Base-by-base conservation (phyloP, 202 grass and related monocot species). In the Musa balbisiana region DNA sequence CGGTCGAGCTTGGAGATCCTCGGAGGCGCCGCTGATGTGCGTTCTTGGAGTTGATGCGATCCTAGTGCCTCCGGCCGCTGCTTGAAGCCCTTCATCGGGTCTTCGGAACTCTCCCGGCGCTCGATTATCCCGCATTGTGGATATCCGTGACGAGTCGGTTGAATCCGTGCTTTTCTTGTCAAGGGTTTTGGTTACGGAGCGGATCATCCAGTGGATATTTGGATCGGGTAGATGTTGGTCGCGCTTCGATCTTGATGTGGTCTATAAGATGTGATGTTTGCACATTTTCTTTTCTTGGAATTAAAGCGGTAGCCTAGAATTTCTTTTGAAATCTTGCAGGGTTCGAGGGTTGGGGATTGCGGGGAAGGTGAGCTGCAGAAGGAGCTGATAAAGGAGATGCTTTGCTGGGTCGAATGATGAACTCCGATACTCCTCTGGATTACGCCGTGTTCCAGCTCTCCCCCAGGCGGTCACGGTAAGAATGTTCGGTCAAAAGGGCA, bases 391-490 rank as follows among this genome's bases (percentile, higher is more conserved):
- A 51, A 51, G 16, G 10, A 51, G 11, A 13, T 73, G 74, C 24
- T 29, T 78, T 81, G 16, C 78, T 60, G 67, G 63, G 78, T 11
- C 74, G 13, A 62, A 80, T 68, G 58, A 98, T 98, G 95, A 89
- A 99, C 71, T 67, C 89, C 54, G 83, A 87, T 68, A 69, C 89
- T 56, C 81, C 80, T 78, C 91, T 98, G 55, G 95, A 98, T 83
- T 91, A 84, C 71, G 91, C 91, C 49, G 85, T 92, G 59, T 98
- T 98, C 82, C 90, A 98, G 89, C 89, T 98, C 23, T 98, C 91
- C 55, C 90, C 95, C 1, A 86, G 85, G 77, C 88, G 95, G 76
- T 91, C 89, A 51, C 74, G 95, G 94, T 98, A 79, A 86, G 78
- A 53, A 79, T 49, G 69, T 73, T 64, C 50, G 5, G 2, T 8